These are phyloP conservation scores for Zoysia pacifica DNA, from an alignment of 176 grass and related monocot genomes.

Conservation along the genomic window DNA sequence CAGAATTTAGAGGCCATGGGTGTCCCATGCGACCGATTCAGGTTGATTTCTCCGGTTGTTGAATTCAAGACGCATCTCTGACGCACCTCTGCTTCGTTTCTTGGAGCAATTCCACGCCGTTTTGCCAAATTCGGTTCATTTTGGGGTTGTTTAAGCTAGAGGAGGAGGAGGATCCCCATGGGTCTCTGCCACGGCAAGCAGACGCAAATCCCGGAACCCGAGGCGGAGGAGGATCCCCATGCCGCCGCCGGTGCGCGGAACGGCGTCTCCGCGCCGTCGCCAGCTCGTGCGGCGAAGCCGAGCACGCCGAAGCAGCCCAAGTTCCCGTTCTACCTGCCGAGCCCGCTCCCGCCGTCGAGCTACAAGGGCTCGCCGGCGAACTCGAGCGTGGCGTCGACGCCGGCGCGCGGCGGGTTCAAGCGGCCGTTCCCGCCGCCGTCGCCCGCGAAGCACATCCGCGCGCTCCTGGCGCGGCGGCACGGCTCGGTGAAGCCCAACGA, in stretches of 20 bases:
- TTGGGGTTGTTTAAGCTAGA: constrained; percentile 38
- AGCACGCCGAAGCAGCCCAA: constrained; percentile 82
- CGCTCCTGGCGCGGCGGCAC: constrained; percentile 82
- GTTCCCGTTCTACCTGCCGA: constrained; percentile 94
- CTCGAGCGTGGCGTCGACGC: constrained; percentile 82
- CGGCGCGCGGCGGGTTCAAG: constrained; percentile 76
- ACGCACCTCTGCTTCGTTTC: constrained; percentile 25
- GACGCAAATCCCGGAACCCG: constrained; percentile 55
- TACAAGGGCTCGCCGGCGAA: constrained; percentile 95
- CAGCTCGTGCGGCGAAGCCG: constrained; percentile 44
- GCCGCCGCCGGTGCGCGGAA: constrained; percentile 27
- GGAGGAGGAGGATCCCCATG: constrained; percentile 46
- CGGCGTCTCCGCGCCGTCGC: constrained; percentile 39
- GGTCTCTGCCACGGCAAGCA: constrained; percentile 88
- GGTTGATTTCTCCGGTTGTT: constrained; percentile 42
- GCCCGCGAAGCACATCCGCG: constrained; percentile 97
- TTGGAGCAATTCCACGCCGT: constrained; percentile 26
- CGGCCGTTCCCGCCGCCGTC: constrained; percentile 96
- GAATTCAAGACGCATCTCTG: constrained; percentile 35
- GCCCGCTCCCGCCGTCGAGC: constrained; percentile 76
- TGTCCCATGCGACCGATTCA: constrained; percentile 36
- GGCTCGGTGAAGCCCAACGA: constrained; percentile 96
- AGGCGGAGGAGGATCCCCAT: constrained; percentile 46
- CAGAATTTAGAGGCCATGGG: constrained; percentile 41
- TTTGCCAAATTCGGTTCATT: constrained; percentile 16